These are phyloP conservation scores for Microstegium vimineum DNA, from an alignment of 176 grass and related monocot genomes.

Conservation along the genomic window DNA sequence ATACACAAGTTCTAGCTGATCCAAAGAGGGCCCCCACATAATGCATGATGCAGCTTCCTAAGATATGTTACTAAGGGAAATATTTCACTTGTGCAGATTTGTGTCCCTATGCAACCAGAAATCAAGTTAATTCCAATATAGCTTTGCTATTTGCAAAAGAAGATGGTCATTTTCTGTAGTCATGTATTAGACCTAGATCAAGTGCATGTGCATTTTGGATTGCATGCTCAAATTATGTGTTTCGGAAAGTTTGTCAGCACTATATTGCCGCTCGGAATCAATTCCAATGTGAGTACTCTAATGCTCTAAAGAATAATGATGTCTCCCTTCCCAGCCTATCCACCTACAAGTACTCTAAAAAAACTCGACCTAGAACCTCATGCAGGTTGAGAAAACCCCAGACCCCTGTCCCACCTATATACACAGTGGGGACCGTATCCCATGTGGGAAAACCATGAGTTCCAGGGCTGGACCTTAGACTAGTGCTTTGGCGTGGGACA, in stretches of 20 bases:
- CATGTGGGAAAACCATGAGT: not conserved
- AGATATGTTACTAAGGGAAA: not conserved
- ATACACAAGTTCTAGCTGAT: not conserved
- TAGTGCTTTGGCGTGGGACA: not conserved
- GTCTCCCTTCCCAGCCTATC: not conserved
- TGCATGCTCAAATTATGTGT: not conserved
- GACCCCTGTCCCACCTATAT: not conserved
- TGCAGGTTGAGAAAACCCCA: not conserved
- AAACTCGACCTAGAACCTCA: not conserved
- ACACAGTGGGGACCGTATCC: not conserved
- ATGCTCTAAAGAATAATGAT: not conserved
- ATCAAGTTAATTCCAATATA: not conserved
- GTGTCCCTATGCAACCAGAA: not conserved
- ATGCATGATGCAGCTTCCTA: not conserved
- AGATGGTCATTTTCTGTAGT: not conserved
- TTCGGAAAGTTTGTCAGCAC: not conserved
- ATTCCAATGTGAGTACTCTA: not conserved
- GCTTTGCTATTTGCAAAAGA: not conserved
- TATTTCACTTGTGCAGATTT: not conserved
- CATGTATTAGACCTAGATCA: not conserved
- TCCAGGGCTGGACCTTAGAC: not conserved
- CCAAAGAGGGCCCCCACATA: not conserved
- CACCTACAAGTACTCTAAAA: not conserved
- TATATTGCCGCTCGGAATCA: not conserved
- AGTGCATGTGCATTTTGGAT: not conserved